Evolutionary conservation across 257 asterid genomes (phyloP).

Genomic region (Nicotiana obtusifolia): DNA sequence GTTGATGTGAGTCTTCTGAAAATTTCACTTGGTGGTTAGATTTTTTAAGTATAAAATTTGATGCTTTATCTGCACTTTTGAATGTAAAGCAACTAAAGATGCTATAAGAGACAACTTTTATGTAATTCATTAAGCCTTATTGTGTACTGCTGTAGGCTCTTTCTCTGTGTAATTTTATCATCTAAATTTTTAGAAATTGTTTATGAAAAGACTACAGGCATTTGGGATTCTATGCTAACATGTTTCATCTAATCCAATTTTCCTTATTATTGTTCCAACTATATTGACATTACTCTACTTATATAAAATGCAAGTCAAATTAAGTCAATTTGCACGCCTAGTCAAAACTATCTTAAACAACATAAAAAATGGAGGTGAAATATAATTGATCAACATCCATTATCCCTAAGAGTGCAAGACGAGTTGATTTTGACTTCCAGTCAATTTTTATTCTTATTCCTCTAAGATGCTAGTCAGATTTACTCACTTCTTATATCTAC

Average conservation of each 20-base stretch:
- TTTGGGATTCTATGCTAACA: neutral
- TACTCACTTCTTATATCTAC: neutral
- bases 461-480: neutral
- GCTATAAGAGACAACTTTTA: neutral
- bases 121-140: neutral
- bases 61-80: neutral
- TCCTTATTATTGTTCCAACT: too few relatives aligned
- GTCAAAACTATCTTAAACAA: neutral
- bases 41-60: neutral
- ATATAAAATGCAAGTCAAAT: neutral
- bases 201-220: neutral
- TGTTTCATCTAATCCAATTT: neutral
- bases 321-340: neutral
- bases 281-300: neutral
- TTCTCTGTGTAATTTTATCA: neutral
- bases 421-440: neutral
- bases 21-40: constrained; percentile 13
- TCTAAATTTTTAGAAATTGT: neutral
- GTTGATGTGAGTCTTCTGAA: constrained; percentile 81
- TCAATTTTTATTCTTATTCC: neutral
- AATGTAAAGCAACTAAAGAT: neutral
- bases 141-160: neutral
- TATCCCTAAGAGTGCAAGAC: neutral
- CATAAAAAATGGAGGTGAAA: neutral
- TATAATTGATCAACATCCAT: neutral